A percentile compares a stretch with the other conserved stretches of the same genome.
phyloP scores from a whole-genome alignment of 495 filamentous ascomycete genomes.

The Cercophora scortea region DNA sequence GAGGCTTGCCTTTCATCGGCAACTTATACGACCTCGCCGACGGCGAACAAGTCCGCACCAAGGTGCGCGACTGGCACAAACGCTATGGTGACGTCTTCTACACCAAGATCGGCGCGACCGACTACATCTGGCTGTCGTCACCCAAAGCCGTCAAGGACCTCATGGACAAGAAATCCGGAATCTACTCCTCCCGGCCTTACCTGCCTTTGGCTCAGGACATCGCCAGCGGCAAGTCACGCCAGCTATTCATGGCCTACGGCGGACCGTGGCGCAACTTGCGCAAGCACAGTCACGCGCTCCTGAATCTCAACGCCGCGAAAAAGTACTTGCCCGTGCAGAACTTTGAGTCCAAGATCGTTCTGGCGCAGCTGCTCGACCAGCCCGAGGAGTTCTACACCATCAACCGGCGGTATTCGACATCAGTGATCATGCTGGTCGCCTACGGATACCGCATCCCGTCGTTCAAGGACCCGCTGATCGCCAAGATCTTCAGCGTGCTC shows the following conservation, averaged over 20 bases:
- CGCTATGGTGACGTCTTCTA: constrained; percentile 23
- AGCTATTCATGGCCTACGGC: constrained; percentile 31
- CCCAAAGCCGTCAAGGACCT: constrained; percentile 26
- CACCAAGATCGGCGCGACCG: constrained; percentile 1
- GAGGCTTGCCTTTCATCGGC: constrained; percentile 12
- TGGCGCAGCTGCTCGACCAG: constrained; percentile 21
- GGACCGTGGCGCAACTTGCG: constrained; percentile 26
- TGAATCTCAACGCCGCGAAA: constrained; percentile 8
- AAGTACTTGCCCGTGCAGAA: constrained; percentile 18
- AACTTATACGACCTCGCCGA: constrained; percentile 10
- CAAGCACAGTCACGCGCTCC: constrained; percentile 31
- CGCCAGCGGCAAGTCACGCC: constrained; percentile 27
- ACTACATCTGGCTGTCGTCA: constrained; percentile 20
- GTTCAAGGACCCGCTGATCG: constrained; percentile 13
- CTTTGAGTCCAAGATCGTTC: constrained; percentile 27
- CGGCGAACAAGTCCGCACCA: not conserved
- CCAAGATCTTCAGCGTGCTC: constrained; percentile 10
- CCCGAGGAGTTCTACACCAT: constrained; percentile 7
- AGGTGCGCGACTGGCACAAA: constrained; percentile 10
- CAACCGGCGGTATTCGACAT: constrained; percentile 19
- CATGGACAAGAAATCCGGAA: constrained; percentile 21
- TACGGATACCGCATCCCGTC: constrained; percentile 20
- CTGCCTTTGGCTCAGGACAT: constrained; percentile 32
- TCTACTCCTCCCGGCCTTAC: constrained; percentile 14
- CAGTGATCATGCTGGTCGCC: constrained; percentile 21